phyloP scores from a whole-genome alignment of 768 basidiomycete species.

The Tricholomella constricta region DNA sequence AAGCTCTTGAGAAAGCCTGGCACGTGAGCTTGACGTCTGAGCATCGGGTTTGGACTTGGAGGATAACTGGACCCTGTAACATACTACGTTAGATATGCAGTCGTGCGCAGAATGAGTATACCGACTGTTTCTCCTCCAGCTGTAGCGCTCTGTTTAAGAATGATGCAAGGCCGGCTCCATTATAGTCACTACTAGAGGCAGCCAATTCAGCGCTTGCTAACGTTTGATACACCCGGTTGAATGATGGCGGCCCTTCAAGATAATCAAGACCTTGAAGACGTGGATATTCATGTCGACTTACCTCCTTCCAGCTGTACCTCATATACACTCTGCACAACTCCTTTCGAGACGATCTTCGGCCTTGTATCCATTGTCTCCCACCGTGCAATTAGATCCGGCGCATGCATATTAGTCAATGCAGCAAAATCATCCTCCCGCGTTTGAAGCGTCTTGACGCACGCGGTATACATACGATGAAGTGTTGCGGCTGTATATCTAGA shows the following conservation, averaged over 20 bases:
- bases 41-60: too few species aligned
- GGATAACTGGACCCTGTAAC: too few species aligned
- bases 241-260: constrained; percentile 1
- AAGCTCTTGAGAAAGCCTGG: not conserved
- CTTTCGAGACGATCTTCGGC: constrained; percentile 2
- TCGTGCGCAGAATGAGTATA: not conserved
- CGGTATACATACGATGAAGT: not conserved
- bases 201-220: constrained; percentile 3
- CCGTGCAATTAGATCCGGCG: not conserved
- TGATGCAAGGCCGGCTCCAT: too few species aligned
- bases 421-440: not conserved
- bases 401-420: not conserved
- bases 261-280: not conserved
- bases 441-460: not conserved
- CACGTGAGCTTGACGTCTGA: not conserved
- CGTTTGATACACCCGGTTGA: not conserved
- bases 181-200: not conserved
- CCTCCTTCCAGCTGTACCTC: not conserved
- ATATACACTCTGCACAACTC: not conserved
- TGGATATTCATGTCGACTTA: not conserved
- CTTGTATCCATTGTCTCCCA: constrained; percentile 8
- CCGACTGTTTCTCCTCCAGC: not conserved
- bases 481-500: not conserved
- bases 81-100: too few species aligned
- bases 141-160: constrained; percentile 16